Percentiles rank a stretch among this genome's conserved stretches.
These are phyloP conservation scores for Microthyrium microscopicum DNA, from an alignment of 2,329 filamentous ascomycete species.

Conservation along the genomic window DNA sequence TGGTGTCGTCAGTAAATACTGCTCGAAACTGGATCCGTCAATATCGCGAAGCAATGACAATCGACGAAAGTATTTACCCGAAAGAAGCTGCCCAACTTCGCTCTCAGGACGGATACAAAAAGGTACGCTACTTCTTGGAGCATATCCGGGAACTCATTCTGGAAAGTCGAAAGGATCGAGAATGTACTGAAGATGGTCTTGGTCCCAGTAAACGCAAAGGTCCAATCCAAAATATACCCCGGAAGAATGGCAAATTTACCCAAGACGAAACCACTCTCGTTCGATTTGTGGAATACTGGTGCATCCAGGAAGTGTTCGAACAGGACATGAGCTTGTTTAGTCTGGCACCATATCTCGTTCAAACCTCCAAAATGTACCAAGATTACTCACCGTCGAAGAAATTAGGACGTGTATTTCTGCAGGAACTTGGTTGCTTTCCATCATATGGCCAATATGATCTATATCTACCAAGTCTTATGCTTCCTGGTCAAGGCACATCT, in stretches of 20 bases:
- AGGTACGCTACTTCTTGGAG: conserved; percentile 4
- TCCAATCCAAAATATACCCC: background rate
- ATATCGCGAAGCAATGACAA: conserved; percentile 26
- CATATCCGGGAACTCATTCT: conserved; percentile 9
- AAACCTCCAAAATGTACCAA: conserved; percentile 44
- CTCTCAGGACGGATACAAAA: background rate
- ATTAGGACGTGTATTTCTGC: conserved; percentile 44
- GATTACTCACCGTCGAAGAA: conserved; percentile 14
- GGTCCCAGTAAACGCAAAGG: conserved; percentile 1
- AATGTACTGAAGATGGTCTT: conserved; percentile 1
- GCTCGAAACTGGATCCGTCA: conserved; percentile 37
- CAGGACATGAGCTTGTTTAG: conserved; percentile 36
- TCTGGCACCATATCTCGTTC: conserved; percentile 47
- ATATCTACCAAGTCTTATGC: conserved; percentile 38
- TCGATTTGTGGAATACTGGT: conserved; percentile 51
- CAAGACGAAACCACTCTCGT: conserved; percentile 40
- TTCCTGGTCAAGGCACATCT: too few relatives aligned
- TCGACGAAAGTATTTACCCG: too few relatives aligned
- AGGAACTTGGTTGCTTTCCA: conserved; percentile 55
- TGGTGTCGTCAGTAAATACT: conserved; percentile 34
- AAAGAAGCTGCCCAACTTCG: background rate
- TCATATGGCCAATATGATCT: conserved; percentile 54
- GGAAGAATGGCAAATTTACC: conserved; percentile 24
- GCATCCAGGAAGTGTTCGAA: conserved; percentile 15
- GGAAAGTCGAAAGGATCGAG: conserved; percentile 6